Evolutionary conservation across 225 moss, liverwort and hornwort species (phyloP).

Genomic region (Bryoerythrophyllum caledonicum): DNA sequence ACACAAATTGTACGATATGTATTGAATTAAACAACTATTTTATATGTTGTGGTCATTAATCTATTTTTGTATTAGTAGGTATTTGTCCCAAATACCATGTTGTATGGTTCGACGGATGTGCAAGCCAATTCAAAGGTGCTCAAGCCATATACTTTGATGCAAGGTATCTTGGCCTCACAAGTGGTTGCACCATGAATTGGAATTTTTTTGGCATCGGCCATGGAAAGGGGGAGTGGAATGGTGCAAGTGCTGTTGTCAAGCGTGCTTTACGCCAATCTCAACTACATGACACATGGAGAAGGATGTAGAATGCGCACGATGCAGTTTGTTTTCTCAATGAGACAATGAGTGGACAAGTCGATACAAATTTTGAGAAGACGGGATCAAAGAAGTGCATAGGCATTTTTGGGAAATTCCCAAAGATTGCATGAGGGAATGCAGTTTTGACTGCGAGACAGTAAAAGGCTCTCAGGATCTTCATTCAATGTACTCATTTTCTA

Average conservation of each 20-base stretch:
- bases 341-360: background rate
- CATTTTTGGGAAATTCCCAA: background rate
- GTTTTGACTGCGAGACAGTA: too few species aligned
- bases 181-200: background rate
- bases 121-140: background rate
- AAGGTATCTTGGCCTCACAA: background rate
- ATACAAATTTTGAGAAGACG: background rate
- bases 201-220: background rate
- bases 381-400: background rate
- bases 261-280: background rate
- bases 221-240: background rate
- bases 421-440: too few species aligned
- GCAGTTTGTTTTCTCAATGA: background rate
- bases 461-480: too few species aligned
- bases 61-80: too few species aligned
- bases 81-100: background rate
- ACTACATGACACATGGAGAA: too few species aligned
- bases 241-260: background rate
- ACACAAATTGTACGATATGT: too few species aligned
- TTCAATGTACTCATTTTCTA: too few species aligned
- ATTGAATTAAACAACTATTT: too few species aligned
- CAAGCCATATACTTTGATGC: background rate
- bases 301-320: background rate
- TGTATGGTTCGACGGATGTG: background rate
- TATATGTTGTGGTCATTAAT: too few species aligned